These are phyloP conservation scores for Pleurotus eryngii DNA, from an alignment of 768 basidiomycete genomes.

Conservation along the genomic window DNA sequence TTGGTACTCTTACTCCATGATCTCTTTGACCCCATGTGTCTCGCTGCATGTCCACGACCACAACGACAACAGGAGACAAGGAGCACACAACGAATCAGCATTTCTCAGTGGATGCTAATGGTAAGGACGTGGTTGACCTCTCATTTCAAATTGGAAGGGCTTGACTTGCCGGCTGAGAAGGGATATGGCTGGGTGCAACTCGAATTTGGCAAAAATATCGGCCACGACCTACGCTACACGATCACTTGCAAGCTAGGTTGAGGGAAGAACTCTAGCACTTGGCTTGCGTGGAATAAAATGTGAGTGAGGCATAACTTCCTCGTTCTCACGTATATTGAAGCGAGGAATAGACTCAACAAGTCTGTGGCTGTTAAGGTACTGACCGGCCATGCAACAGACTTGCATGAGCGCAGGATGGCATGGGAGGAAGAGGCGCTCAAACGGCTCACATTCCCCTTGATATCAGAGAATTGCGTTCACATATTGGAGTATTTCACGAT, in stretches of 20 bases:
- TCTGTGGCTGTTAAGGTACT: conserved; percentile 30
- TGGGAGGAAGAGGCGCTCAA: conserved; percentile 22
- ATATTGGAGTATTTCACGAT: not conserved
- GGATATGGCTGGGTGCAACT: conserved; percentile 24
- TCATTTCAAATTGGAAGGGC: conserved; percentile 14
- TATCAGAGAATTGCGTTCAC: not conserved
- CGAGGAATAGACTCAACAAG: not conserved
- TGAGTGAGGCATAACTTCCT: too few species aligned
- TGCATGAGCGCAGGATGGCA: conserved; percentile 5
- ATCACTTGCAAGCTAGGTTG: conserved; percentile 27
- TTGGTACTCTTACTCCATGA: too few species aligned
- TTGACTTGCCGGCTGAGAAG: conserved; percentile 23
- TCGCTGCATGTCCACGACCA: too few species aligned
- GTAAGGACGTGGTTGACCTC: too few species aligned
- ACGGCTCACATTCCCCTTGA: conserved; percentile 1
- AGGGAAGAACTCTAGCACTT: conserved; percentile 27
- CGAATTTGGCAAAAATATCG: conserved; percentile 23
- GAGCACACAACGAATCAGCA: too few species aligned
- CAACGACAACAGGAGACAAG: too few species aligned
- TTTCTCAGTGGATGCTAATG: too few species aligned
- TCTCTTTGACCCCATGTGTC: too few species aligned
- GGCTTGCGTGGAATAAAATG: conserved; percentile 18
- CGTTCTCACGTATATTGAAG: too few species aligned
- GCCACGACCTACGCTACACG: conserved; percentile 21
- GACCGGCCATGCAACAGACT: conserved; percentile 20